phyloP scores from a whole-genome alignment of 805 yeast species.

The Tetrapisispora iriomotensis region DNA sequence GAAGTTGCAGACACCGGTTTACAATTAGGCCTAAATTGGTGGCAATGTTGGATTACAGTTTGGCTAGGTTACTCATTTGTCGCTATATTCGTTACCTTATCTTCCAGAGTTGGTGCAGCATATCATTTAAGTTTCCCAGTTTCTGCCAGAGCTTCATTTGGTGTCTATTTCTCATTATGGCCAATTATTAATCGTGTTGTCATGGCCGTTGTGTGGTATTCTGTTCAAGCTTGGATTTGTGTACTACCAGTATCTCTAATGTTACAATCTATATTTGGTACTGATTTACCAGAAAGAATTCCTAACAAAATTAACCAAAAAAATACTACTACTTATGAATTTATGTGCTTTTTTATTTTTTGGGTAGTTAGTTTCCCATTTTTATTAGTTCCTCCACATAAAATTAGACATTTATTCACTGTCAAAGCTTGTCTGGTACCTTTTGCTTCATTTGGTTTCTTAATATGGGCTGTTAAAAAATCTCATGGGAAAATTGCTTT shows the following conservation, averaged over 20 bases:
- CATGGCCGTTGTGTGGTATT: slow-evolving; percentile 81
- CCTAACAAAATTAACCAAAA: slow-evolving; percentile 51
- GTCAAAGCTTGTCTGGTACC: slow-evolving; percentile 73
- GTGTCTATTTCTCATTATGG: slow-evolving; percentile 81
- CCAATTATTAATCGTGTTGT: slow-evolving; percentile 82
- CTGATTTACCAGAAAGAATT: slow-evolving; percentile 49
- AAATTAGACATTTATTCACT: slow-evolving; percentile 74
- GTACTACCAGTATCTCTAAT: slow-evolving; percentile 73
- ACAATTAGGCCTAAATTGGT: slow-evolving; percentile 70
- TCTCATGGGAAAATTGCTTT: slow-evolving; percentile 47
- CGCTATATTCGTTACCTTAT: slow-evolving; percentile 57
- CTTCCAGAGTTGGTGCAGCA: slow-evolving; percentile 69
- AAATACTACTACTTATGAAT: slow-evolving; percentile 61
- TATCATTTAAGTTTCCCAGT: slow-evolving; percentile 85
- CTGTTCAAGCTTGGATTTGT: slow-evolving; percentile 79
- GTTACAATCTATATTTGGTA: slow-evolving; percentile 68
- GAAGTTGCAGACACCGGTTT: slow-evolving; percentile 85
- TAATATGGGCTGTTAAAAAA: slow-evolving; percentile 75
- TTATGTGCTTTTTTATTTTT: slow-evolving; percentile 69
- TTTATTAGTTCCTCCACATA: slow-evolving; percentile 73
- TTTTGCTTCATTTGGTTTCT: slow-evolving; percentile 70
- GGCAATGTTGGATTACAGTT: slow-evolving; percentile 84
- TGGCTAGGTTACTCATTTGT: slow-evolving; percentile 74
- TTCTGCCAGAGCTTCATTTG: slow-evolving; percentile 71
- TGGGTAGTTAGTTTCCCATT: slow-evolving; percentile 76